These are phyloP conservation scores for Aspergillus taichungensis DNA, from an alignment of 495 filamentous ascomycete species.

Conservation along the genomic window DNA sequence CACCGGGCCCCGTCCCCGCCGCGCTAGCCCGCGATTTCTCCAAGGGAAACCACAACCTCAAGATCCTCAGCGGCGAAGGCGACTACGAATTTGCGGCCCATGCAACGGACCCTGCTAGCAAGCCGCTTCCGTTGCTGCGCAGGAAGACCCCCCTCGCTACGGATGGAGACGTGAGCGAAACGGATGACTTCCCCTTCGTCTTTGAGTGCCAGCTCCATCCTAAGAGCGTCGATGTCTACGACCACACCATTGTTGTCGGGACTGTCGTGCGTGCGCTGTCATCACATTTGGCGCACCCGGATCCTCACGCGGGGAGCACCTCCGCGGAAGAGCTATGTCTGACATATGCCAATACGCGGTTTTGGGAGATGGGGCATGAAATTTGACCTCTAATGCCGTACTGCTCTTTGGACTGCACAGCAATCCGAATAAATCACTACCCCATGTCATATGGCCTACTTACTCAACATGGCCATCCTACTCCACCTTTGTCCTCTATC, in stretches of 20 bases:
- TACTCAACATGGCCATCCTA: too few relatives aligned
- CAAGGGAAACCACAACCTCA: conserved; percentile 25
- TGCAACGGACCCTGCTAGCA: background rate
- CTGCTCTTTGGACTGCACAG: too few relatives aligned
- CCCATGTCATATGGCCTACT: too few relatives aligned
- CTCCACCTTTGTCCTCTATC: too few relatives aligned
- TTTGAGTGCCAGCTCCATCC: conserved; percentile 33
- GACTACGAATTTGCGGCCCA: conserved; percentile 29
- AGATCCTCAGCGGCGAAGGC: conserved; percentile 22
- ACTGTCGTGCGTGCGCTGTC: conserved; percentile 19
- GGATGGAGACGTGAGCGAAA: background rate
- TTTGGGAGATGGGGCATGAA: conserved; percentile 36
- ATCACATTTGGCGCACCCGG: background rate
- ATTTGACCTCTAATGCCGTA: conserved; percentile 8
- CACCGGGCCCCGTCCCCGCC: conserved; percentile 20
- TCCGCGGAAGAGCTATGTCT: conserved; percentile 24
- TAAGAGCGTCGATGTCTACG: conserved; percentile 30
- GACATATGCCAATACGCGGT: conserved; percentile 38
- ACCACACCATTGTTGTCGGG: conserved; percentile 37
- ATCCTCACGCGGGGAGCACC: background rate
- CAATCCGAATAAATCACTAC: too few relatives aligned
- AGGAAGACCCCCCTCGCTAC: conserved; percentile 1
- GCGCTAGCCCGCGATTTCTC: conserved; percentile 38
- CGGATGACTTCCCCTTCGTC: conserved; percentile 28
- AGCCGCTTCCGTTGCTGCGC: conserved; percentile 23